These are phyloP conservation scores for Leishmania major DNA, from an alignment of 208 protist species.

Conservation along the genomic window DNA sequence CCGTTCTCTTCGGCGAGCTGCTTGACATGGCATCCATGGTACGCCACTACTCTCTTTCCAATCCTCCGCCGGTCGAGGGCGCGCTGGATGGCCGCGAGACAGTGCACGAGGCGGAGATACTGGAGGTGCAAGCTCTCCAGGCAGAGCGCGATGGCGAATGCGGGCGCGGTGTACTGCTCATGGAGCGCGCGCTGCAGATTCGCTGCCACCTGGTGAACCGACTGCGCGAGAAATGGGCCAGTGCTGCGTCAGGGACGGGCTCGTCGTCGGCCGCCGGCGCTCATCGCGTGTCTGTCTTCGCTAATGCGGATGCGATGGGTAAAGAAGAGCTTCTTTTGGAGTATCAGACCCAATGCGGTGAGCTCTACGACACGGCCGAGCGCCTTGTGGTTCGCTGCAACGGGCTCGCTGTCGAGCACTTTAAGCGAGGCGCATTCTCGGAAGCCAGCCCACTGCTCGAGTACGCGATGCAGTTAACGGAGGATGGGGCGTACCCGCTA, in stretches of 20 bases:
- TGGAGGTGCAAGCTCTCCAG: conserved; percentile 64
- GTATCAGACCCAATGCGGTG: conserved; percentile 33
- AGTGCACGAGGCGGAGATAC: conserved; percentile 55
- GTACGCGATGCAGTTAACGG: conserved; percentile 75
- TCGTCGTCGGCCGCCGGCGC: not conserved
- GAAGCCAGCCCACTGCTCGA: conserved; percentile 56
- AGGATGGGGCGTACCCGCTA: conserved; percentile 62
- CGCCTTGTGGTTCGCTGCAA: conserved; percentile 81
- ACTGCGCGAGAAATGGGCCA: conserved; percentile 31
- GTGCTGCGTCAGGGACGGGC: not conserved
- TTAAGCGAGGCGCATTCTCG: conserved; percentile 80
- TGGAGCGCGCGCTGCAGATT: conserved; percentile 84
- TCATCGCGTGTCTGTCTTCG: conserved; percentile 19
- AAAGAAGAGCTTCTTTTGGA: conserved; percentile 24
- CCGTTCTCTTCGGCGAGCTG: not conserved
- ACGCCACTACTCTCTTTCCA: conserved; percentile 39
- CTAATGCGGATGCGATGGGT: conserved; percentile 5
- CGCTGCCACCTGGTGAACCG: conserved; percentile 43
- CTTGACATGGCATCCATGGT: conserved; percentile 14
- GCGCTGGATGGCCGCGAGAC: conserved; percentile 61
- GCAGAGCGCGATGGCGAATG: conserved; percentile 58
- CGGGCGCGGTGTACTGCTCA: conserved; percentile 61
- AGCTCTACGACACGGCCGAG: conserved; percentile 73
- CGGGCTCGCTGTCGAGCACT: conserved; percentile 61
- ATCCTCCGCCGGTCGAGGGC: conserved; percentile 33